Evolutionary conservation across 2,329 filamentous ascomycete genomes (phyloP).

Genomic region (Metarhizium brunneum): DNA sequence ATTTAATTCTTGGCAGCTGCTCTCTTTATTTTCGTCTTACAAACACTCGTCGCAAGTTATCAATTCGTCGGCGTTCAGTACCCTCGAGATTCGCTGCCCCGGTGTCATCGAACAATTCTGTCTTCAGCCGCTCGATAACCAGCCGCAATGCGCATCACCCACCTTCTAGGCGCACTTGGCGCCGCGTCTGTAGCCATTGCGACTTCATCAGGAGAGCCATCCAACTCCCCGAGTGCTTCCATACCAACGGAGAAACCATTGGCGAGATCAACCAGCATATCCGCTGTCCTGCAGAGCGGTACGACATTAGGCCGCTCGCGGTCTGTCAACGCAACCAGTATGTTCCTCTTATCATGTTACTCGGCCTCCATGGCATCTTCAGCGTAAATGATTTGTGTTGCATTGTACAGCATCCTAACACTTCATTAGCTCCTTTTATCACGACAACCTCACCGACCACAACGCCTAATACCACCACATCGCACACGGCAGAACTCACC

Average conservation of each 20-base stretch:
- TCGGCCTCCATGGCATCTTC: neutral
- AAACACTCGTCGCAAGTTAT: neutral
- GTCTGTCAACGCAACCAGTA: slow-evolving; percentile 3
- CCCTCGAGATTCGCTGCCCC: neutral
- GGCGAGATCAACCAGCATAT: neutral
- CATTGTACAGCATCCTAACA: slow-evolving; percentile 3
- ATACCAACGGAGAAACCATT: neutral
- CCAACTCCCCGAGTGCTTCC: neutral
- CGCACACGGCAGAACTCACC: slow-evolving; percentile 17
- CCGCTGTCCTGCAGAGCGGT: neutral
- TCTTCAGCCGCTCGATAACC: neutral
- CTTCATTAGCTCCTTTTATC: slow-evolving; percentile 4
- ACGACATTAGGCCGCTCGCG: neutral
- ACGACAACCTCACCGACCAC: slow-evolving; percentile 6
- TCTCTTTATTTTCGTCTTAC: neutral
- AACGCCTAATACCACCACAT: slow-evolving; percentile 17
- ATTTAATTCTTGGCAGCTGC: neutral
- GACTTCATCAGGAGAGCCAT: neutral
- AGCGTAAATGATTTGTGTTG: neutral
- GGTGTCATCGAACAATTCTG: neutral
- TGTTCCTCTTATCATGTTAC: neutral
- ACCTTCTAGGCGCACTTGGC: slow-evolving; percentile 8
- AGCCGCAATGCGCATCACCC: slow-evolving; percentile 11
- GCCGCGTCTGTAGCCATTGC: slow-evolving; percentile 9
- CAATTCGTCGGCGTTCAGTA: neutral